Conservation (phyloP, 2,329 filamentous ascomycete species). For the Amauroascus niger region DNA sequence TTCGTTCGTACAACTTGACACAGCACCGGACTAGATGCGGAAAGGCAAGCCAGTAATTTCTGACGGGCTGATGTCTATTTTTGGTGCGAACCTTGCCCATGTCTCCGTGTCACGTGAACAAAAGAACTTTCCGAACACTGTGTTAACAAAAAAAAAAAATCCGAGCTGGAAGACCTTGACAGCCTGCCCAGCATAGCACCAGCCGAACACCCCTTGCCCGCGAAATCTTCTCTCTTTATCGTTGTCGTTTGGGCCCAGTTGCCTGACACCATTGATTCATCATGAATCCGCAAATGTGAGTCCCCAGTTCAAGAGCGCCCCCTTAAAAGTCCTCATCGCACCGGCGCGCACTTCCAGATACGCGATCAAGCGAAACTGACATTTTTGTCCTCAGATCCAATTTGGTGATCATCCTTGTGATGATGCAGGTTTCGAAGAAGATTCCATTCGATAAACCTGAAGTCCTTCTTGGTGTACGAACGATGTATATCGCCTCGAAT, state of each 20-base stretch:
- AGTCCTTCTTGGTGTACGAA: conserved; percentile 55
- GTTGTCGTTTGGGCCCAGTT: background rate
- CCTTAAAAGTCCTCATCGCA: background rate
- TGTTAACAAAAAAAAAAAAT: conserved; percentile 6
- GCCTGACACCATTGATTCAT: conserved; percentile 12
- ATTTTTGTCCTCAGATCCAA: conserved; percentile 57
- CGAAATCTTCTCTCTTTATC: background rate
- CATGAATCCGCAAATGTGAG: conserved; percentile 26
- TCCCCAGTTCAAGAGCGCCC: background rate
- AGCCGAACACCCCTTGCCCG: background rate
- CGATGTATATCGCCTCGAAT: conserved; percentile 60
- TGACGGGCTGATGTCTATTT: too few relatives aligned
- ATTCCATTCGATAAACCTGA: conserved; percentile 86
- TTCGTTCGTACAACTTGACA: too few relatives aligned
- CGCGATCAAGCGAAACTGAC: conserved; percentile 13
- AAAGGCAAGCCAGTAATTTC: too few relatives aligned
- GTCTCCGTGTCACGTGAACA: background rate
- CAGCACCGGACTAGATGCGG: too few relatives aligned
- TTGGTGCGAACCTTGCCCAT: background rate
- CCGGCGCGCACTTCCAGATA: background rate
- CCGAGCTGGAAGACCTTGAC: background rate
- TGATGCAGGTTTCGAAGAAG: conserved; percentile 97
- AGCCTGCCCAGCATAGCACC: background rate
- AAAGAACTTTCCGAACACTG: background rate
- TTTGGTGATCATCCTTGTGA: conserved; percentile 85